These are phyloP conservation scores for rapeseed (Brassica napus) DNA, from an alignment of 345 rosid genomes.

Conservation along the genomic window DNA sequence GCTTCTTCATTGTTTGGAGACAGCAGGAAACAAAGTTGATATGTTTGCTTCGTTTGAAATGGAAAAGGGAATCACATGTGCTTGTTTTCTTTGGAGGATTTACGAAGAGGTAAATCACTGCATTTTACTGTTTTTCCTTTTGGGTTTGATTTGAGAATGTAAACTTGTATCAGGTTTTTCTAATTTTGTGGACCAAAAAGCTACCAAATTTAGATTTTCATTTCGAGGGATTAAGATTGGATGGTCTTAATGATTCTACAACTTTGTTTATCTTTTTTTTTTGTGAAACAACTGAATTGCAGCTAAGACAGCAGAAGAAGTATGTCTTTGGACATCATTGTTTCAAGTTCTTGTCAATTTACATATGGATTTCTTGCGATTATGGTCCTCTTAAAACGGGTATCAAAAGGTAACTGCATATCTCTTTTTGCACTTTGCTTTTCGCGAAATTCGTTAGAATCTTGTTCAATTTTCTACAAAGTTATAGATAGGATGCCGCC, in stretches of 20 bases:
- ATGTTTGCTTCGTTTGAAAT: conserved; percentile 52
- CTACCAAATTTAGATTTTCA: too few species aligned
- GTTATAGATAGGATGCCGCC: not conserved
- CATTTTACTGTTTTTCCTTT: not conserved
- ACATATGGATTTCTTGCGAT: conserved; percentile 79
- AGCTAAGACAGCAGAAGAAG: conserved; percentile 86
- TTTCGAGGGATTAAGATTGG: too few species aligned
- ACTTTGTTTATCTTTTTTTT: not conserved
- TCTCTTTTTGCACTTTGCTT: not conserved
- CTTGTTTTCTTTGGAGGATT: conserved; percentile 75
- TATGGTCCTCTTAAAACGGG: conserved; percentile 71
- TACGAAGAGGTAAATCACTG: conserved; percentile 75
- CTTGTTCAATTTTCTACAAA: not conserved
- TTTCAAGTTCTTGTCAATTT: conserved; percentile 71
- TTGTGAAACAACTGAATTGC: conserved; percentile 30
- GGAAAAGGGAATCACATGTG: conserved; percentile 70
- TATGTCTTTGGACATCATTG: conserved; percentile 61
- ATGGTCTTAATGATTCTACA: too few species aligned
- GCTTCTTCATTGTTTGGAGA: conserved; percentile 78
- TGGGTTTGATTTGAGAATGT: not conserved
- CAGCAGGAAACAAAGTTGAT: conserved; percentile 43
- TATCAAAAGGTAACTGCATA: conserved; percentile 59
- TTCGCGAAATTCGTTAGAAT: not conserved
- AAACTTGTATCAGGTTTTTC: not conserved
- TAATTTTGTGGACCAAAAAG: not conserved